Evolutionary conservation across 2,329 filamentous ascomycete species (phyloP), one percentile per base, ranked within the genome.

Genomic region (Chaetomium strumarium): DNA sequence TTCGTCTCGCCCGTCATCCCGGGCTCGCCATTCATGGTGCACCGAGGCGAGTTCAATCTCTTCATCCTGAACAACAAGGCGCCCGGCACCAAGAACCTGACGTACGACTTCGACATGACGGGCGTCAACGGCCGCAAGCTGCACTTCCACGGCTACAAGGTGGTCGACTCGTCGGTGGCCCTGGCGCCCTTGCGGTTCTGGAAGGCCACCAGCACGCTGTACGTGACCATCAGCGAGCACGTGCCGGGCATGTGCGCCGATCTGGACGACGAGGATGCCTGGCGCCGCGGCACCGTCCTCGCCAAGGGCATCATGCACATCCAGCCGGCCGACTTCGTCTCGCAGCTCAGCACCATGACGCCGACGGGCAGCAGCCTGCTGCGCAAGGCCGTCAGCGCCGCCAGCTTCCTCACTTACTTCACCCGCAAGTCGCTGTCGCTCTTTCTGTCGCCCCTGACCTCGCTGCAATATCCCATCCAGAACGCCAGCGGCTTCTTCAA

Each of bases 91-190:
- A 72, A 72, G 29, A 83, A 80, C 56, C 66, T 86, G 30, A 76
- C 75, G 0, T 86, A 86, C 61, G 75, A 83, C 60, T 81, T 84
- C 55, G 77, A 80, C 58, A 77, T 86, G 74, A 70, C 70, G 24
- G 78, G 78, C 5, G 70, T 75, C 4, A 68, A 79, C 54, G 78
- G 78, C 13, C 68, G 72, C 41, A 69, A 68, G 44, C 73, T 82
- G 42, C 76, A 78, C 53, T 81, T 86, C 62, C 73, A 82, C 55
- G 83, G 81, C 0, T 81, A 78, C 67, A 85, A 85, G 65, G 71
- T 80, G 2, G 74, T 85, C 39, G 77, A 84, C 64, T 76, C 81
- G 3, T 78, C 78, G 0, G 77, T 81, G 0, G 78, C 81, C 2
- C 70, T 85, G 33, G 75, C 76, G 2, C 75, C 78, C 1, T 59